Base-by-base conservation (phyloP, 2,329 filamentous ascomycete genomes). In the Trichoderma gracile region DNA sequence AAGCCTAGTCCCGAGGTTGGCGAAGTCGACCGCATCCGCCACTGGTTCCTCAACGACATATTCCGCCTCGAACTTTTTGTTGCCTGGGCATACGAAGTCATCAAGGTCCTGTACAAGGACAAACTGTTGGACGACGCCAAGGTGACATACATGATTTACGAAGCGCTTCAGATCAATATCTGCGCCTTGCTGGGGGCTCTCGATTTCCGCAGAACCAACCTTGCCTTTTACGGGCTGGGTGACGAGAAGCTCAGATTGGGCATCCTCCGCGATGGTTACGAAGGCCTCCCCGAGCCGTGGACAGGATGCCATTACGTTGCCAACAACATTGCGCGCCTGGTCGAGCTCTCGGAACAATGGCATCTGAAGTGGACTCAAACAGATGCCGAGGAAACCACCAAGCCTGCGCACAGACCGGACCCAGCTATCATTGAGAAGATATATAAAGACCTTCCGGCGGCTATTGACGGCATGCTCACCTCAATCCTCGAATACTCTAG, bases 11-110 rank as follows among this genome's bases (percentile, higher is more conserved):
- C 81, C 33, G 85, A 86, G 43, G 81, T 83, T 23, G 88, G 87
- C n/a, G 89, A 95, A 73, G 85, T 89, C 10, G 92, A 97, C 72
- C 81, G 84, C 8, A 87, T 97, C 17, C 86, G 93, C n/a, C 88
- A 92, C 70, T 97, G 91, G 87, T 96, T 97, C 72, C 82, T 93
- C 67, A 84, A 90, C 69, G 90, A 93, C 71, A 82, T 93, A 38
- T 85, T 86, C 75, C 84, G 85, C 30, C 82, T 96, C 68, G 87
- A 93, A 62, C 81, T 90, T 63, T 86, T 95, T 49, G 82, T 96
- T 54, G 89, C 90, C 0, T 95, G 91, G 89, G 87, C 90, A 9
- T 90, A 87, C 70, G 88, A 90, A 73, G 87, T 88, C 15, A 88
- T 94, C 74, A 91, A 91, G 73, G 85, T 89, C 63, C 81, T 89